Conservation (phyloP, 2,329 filamentous ascomycete genomes). For the Tolypocladium nubicola region DNA sequence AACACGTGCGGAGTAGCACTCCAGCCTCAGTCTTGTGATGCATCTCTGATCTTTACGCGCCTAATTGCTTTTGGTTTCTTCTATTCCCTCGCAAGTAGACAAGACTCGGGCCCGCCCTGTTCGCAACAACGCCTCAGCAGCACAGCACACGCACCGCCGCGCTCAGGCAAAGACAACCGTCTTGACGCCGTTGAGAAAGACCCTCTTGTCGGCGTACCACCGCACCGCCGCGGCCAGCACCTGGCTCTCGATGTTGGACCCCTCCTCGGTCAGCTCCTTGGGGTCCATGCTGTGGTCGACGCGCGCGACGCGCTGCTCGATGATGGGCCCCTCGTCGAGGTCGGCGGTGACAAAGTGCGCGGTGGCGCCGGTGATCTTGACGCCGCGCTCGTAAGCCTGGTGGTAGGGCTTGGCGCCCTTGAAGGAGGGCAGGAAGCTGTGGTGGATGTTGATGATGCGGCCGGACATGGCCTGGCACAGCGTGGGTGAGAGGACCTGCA, state of each 20-base stretch:
- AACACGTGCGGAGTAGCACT: too few relatives aligned
- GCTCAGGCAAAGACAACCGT: constrained; percentile 57
- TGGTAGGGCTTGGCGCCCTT: constrained; percentile 85
- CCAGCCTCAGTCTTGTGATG: not conserved
- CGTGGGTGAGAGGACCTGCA: constrained; percentile 71
- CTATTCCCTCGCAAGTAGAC: not conserved
- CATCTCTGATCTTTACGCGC: not conserved
- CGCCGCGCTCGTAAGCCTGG: constrained; percentile 75
- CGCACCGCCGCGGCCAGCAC: constrained; percentile 73
- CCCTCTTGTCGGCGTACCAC: constrained; percentile 69
- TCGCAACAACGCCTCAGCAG: not conserved
- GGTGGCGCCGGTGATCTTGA: constrained; percentile 81
- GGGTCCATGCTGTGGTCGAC: constrained; percentile 70
- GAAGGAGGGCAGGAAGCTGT: constrained; percentile 77
- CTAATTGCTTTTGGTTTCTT: not conserved
- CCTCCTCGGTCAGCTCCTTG: constrained; percentile 68
- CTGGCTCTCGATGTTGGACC: constrained; percentile 75
- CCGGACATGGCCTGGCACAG: constrained; percentile 73
- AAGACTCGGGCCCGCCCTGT: not conserved
- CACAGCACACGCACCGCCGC: not conserved
- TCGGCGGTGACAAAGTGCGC: constrained; percentile 82
- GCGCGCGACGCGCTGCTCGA: constrained; percentile 70
- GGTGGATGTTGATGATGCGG: constrained; percentile 87
- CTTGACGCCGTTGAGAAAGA: constrained; percentile 71
- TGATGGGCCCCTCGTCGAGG: constrained; percentile 78